phyloP scores from a whole-genome alignment of 73 alveolate genomes.

The Stentor roeselii region DNA sequence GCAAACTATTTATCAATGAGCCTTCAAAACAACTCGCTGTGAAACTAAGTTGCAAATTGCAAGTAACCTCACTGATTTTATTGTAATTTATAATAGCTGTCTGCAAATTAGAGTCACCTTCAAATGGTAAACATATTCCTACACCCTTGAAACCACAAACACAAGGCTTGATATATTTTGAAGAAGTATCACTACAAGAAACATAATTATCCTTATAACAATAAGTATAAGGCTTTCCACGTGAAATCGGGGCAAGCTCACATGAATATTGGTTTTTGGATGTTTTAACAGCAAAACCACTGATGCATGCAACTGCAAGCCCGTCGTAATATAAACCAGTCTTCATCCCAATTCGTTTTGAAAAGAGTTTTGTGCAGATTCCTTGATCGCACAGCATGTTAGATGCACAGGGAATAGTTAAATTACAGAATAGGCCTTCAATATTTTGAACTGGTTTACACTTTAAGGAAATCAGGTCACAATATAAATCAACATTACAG shows the following conservation, averaged over 20 bases:
- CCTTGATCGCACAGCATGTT: neutral
- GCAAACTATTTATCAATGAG: neutral
- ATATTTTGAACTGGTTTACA: neutral
- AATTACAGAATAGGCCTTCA: neutral
- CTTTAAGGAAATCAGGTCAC: neutral
- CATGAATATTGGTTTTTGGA: neutral
- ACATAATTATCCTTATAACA: neutral
- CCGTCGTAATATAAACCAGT: neutral
- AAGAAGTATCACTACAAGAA: neutral
- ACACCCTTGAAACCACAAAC: neutral
- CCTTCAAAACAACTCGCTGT: neutral
- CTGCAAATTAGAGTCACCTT: neutral
- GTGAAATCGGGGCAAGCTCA: neutral
- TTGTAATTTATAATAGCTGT: neutral
- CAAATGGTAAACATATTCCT: neutral
- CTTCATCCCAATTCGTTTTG: neutral
- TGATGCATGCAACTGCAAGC: neutral
- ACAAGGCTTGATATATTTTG: neutral
- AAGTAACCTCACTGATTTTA: neutral
- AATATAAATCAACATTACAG: neutral
- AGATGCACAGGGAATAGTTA: neutral
- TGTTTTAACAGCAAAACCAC: neutral
- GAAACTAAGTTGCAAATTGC: neutral
- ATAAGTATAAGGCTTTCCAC: neutral
- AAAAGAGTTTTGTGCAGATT: neutral